Conservation (phyloP, 495 filamentous ascomycete genomes). For the Xylaria grammica region DNA sequence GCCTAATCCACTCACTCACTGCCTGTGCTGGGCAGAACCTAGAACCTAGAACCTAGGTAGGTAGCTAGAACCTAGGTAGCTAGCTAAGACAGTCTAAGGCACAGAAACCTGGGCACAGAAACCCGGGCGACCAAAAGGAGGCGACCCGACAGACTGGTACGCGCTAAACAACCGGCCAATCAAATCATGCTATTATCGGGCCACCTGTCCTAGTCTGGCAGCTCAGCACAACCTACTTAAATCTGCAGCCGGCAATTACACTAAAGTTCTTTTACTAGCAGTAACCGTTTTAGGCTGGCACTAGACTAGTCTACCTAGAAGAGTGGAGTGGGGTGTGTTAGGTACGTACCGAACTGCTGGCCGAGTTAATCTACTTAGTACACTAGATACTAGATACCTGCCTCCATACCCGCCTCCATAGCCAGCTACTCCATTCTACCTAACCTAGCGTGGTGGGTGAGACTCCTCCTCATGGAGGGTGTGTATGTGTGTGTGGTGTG, state of each 20-base stretch:
- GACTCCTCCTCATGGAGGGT: background rate
- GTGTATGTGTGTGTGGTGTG: too few species aligned
- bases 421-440: too few species aligned
- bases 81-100: too few species aligned
- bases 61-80: too few species aligned
- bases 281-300: conserved; percentile 1
- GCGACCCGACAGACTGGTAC: conserved; percentile 19
- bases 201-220: conserved; percentile 19
- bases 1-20: too few species aligned
- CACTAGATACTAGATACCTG: too few species aligned
- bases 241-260: conserved; percentile 12
- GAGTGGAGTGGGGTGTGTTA: background rate
- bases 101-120: background rate
- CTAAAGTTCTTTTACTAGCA: background rate
- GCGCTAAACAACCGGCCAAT: conserved; percentile 15
- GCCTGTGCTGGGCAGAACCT: too few species aligned
- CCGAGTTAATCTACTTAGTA: too few species aligned
- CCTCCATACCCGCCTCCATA: too few species aligned
- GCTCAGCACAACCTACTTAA: conserved; percentile 1
- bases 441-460: conserved; percentile 5
- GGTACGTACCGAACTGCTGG: too few species aligned
- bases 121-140: background rate
- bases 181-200: background rate
- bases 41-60: too few species aligned
- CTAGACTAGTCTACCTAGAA: too few species aligned